Evolutionary conservation across 2,329 filamentous ascomycete genomes (phyloP), one percentile per base, ranked within the genome.

Genomic region (Aspergillus neoniger): DNA sequence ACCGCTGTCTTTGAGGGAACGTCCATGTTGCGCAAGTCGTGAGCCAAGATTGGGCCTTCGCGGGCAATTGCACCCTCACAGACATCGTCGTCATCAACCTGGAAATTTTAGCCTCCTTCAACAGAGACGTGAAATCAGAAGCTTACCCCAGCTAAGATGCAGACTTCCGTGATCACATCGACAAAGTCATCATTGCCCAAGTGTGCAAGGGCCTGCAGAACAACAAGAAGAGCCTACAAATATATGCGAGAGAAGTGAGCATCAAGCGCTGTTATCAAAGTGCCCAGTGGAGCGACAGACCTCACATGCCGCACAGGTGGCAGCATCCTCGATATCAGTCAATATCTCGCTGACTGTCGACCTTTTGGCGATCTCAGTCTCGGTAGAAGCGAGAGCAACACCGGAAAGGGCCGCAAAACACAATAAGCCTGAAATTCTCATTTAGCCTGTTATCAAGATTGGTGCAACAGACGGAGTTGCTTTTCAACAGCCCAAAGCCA

Each of bases 21-120:
- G 15, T 65, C 71, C 67, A 85, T 79, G n/a, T 78, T 72, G 50
- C 82, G 77, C n/a, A 86, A 68, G 9, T 77, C 77, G 17, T 80
- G 74, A 15, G 83, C 83, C 39, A 85, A 70, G 60, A 85, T 81
- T 2, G 83, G 83, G 0, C 82, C 84, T 67, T 86, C 82, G 1
- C 79, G 77, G 9, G 74, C 75, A 38, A 85, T 77, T 3, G 81
- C 74, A 10, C 84, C 84, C 5, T 77, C 75, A 62, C 84, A 86
- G 25, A 86, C 83, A 68, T 86, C 84, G 36, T 76, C 70, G 55
- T 86, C 83, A 67, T 83, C 77, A 38, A 77, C 71, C 77, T 82
- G 39, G 5, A 14, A 36, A 14, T 0, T 12, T 44, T 39, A 19
- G 17, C 17, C 59, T 28, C 43, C 12, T 10, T 17, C 2, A 15